Conservation (phyloP, 257 asterid species). For the Verbena officinalis region DNA sequence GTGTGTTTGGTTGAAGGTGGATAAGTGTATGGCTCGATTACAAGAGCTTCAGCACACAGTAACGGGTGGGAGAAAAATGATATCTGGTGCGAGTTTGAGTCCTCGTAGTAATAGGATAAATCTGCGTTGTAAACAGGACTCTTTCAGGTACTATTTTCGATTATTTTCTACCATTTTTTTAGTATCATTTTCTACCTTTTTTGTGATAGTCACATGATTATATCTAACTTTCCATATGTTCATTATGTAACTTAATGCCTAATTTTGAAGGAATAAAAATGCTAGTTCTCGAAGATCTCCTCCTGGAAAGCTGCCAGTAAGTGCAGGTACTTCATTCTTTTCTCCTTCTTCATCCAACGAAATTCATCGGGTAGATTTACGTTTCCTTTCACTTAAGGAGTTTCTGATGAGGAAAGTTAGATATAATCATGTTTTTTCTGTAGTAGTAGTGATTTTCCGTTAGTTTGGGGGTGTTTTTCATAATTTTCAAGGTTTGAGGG, state of each 20-base stretch:
- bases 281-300: conserved; percentile 59
- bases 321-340: conserved; percentile 43
- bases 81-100: conserved; percentile 63
- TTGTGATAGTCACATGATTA: neutral
- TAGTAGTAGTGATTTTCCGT: too few species aligned
- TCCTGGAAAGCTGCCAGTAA: conserved; percentile 69
- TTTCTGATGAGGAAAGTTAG: too few species aligned
- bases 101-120: conserved; percentile 68
- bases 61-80: conserved; percentile 53
- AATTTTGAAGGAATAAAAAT: conserved; percentile 55
- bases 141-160: conserved; percentile 46
- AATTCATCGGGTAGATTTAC: neutral
- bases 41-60: conserved; percentile 91
- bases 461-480: too few species aligned
- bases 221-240: neutral
- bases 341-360: neutral
- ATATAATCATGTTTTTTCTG: too few species aligned
- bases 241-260: too few species aligned
- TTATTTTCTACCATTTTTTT: neutral
- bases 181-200: too few species aligned
- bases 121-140: conserved; percentile 69
- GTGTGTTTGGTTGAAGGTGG: conserved; percentile 56
- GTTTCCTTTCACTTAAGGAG: too few species aligned
- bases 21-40: conserved; percentile 84
- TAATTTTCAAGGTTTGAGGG: too few species aligned